phyloP scores from a whole-genome alignment of 2,329 filamentous ascomycete species.

The Aquanectria penicillioides region DNA sequence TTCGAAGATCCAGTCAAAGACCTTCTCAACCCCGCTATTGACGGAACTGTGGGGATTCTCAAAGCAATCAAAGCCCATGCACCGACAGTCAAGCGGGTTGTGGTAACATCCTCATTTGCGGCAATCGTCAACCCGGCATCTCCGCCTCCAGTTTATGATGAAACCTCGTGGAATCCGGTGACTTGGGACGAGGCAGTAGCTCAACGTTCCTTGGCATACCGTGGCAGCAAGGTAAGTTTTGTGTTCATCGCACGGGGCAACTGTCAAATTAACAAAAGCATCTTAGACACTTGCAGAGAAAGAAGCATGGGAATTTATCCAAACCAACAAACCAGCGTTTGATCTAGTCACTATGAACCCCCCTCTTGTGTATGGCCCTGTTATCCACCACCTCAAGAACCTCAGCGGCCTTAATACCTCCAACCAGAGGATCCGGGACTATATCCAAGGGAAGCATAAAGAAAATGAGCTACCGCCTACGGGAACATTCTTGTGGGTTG shows the following conservation, averaged over 20 bases:
- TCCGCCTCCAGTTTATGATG: neutral
- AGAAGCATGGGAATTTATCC: constrained; percentile 13
- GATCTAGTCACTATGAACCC: constrained; percentile 5
- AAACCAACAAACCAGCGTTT: neutral
- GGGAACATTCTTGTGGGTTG: neutral
- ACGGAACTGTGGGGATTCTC: neutral
- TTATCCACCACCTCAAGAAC: neutral
- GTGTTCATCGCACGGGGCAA: too few relatives aligned
- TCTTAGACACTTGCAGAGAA: constrained; percentile 11
- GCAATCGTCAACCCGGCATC: neutral
- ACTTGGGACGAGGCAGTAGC: neutral
- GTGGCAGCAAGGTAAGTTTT: neutral
- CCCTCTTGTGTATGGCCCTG: constrained; percentile 9
- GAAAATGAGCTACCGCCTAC: neutral
- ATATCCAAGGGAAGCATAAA: neutral
- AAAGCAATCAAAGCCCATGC: neutral
- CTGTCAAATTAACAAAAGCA: neutral
- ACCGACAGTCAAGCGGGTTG: neutral
- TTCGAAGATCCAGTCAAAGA: neutral
- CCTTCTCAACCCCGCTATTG: neutral
- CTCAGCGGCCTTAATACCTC: constrained; percentile 7
- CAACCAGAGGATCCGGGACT: neutral
- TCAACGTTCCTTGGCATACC: neutral
- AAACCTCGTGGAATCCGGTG: constrained; percentile 2
- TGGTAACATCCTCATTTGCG: constrained; percentile 2